Percentiles rank a stretch among this genome's conserved stretches.
Evolutionary conservation across 805 yeast species (phyloP).

Genomic region (Pichia membranifaciens): DNA sequence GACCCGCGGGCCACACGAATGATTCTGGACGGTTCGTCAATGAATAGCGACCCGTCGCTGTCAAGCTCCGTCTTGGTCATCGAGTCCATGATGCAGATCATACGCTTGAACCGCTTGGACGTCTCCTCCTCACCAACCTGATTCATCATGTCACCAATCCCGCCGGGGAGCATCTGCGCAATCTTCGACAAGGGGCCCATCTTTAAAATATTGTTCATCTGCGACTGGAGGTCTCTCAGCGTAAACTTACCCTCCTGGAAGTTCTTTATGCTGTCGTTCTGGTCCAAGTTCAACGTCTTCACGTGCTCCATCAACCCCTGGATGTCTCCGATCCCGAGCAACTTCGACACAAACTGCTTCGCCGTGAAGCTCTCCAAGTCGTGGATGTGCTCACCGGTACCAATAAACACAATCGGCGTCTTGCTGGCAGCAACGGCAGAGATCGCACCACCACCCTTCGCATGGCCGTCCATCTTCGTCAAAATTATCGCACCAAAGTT

Average conservation of each 20-base stretch:
- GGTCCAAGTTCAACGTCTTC: slow-evolving; percentile 78
- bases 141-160: slow-evolving; percentile 75
- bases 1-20: slow-evolving; percentile 91
- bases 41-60: slow-evolving; percentile 77
- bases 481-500: slow-evolving; percentile 92
- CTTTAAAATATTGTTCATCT: slow-evolving; percentile 90
- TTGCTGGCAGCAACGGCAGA: slow-evolving; percentile 97
- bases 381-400: slow-evolving; percentile 96
- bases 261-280: slow-evolving; percentile 85
- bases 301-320: slow-evolving; percentile 94
- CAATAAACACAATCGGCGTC: slow-evolving; percentile 92
- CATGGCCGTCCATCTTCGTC: slow-evolving; percentile 98
- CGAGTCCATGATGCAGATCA: slow-evolving; percentile 90
- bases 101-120: slow-evolving; percentile 70
- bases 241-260: slow-evolving; percentile 94
- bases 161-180: slow-evolving; percentile 92
- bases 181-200: slow-evolving; percentile 96
- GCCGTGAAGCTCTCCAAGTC: slow-evolving; percentile 92
- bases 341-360: slow-evolving; percentile 79
- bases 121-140: slow-evolving; percentile 93
- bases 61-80: slow-evolving; percentile 92
- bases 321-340: slow-evolving; percentile 92
- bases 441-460: slow-evolving; percentile 99
- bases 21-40: slow-evolving; percentile 76
- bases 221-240: slow-evolving; percentile 83